These are phyloP conservation scores for Cenococcum geophilum DNA, from an alignment of 495 filamentous ascomycete genomes.

Conservation along the genomic window DNA sequence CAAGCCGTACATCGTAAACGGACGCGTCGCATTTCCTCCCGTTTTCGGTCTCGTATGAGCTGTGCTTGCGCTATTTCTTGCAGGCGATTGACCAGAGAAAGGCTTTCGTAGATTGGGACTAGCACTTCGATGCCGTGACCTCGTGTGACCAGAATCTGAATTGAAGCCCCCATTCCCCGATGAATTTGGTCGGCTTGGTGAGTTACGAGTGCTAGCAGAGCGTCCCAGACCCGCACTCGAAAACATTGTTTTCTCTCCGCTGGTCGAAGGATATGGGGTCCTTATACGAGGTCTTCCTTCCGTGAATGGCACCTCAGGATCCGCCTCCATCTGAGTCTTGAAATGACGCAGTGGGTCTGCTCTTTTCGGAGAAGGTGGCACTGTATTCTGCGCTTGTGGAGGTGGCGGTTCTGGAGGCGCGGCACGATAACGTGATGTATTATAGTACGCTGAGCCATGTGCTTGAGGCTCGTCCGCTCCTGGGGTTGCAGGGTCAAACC, in stretches of 20 bases:
- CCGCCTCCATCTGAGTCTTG: constrained; percentile 4
- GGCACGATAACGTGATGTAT: constrained; percentile 13
- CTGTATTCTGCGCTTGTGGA: not conserved
- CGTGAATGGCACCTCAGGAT: constrained; percentile 16
- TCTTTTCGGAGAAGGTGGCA: constrained; percentile 38
- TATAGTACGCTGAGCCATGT: constrained; percentile 11
- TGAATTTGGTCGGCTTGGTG: constrained; percentile 7
- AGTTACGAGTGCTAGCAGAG: constrained; percentile 26
- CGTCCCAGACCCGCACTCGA: constrained; percentile 17
- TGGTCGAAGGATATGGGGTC: constrained; percentile 18
- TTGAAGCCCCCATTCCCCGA: constrained; percentile 8
- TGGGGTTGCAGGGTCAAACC: constrained; percentile 37
- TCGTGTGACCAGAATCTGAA: not conserved
- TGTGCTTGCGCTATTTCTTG: constrained; percentile 6
- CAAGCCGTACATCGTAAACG: constrained; percentile 4
- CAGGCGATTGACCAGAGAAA: not conserved
- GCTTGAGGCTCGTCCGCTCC: constrained; percentile 33
- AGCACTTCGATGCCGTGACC: constrained; percentile 7
- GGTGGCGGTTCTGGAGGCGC: not conserved
- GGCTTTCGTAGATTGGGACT: constrained; percentile 1
- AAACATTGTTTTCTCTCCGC: constrained; percentile 27
- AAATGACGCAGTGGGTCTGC: constrained; percentile 45
- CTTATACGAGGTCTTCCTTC: constrained; percentile 19
- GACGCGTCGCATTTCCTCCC: constrained; percentile 11
- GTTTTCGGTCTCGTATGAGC: constrained; percentile 7